Evolutionary conservation across 768 basidiomycete genomes (phyloP).

Genomic region (Amanita pseudoporphyria): DNA sequence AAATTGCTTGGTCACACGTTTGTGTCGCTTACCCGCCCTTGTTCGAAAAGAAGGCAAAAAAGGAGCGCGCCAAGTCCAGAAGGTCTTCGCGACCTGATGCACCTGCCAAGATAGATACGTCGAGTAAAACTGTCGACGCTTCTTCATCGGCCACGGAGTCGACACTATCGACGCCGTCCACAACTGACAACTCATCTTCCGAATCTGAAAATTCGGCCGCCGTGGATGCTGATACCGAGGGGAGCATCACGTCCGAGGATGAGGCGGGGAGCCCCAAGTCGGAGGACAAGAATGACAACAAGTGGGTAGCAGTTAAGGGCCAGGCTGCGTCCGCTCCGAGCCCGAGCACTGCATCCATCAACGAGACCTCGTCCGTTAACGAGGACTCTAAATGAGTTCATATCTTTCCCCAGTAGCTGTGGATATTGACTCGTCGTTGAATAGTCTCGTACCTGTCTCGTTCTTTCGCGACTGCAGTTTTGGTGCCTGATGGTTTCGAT

Average conservation of each 20-base stretch:
- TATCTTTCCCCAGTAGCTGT: too few relatives aligned
- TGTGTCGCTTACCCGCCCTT: constrained; percentile 9
- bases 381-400: not conserved
- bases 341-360: not conserved
- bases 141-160: constrained; percentile 17
- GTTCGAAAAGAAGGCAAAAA: constrained; percentile 36
- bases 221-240: constrained; percentile 67
- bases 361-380: not conserved
- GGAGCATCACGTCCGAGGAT: constrained; percentile 68
- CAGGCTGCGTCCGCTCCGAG: constrained; percentile 18
- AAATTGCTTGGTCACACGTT: not conserved
- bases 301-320: constrained; percentile 71
- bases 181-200: constrained; percentile 29
- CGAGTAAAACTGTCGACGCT: constrained; percentile 15
- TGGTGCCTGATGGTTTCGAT: not conserved
- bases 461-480: not conserved
- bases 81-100: constrained; percentile 33
- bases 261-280: constrained; percentile 38
- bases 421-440: too few relatives aligned
- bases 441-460: not conserved
- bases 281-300: constrained; percentile 23
- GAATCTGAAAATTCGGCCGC: constrained; percentile 53
- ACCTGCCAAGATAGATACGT: constrained; percentile 21
- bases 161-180: not conserved
- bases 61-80: constrained; percentile 48